Conservation (phyloP, 2,329 filamentous ascomycete species). For the Didymosphaeria variabile region DNA sequence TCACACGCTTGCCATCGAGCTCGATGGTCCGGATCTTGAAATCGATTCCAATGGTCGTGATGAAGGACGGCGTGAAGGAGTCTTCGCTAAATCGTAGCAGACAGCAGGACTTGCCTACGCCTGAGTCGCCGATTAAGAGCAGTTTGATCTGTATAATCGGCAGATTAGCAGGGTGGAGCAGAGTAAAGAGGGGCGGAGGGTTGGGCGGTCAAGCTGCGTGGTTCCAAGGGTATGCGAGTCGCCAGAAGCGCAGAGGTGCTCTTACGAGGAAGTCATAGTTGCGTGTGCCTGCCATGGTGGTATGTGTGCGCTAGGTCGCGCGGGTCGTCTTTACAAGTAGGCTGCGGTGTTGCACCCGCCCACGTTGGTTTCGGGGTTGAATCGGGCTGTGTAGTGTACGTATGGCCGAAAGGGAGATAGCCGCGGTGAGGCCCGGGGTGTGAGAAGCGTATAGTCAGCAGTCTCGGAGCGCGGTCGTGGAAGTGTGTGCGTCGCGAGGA, state of each 20-base stretch:
- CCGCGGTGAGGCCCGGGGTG: constrained; percentile 2
- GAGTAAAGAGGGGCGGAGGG: constrained; percentile 11
- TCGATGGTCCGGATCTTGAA: constrained; percentile 99
- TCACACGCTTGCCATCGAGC: constrained; percentile 97
- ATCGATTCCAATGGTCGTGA: constrained; percentile 99
- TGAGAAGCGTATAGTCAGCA: constrained; percentile 3
- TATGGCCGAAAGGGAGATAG: constrained; percentile 12
- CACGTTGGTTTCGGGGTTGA: constrained; percentile 13
- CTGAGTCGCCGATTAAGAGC: constrained; percentile 94
- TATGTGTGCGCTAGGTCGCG: constrained; percentile 12
- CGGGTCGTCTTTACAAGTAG: constrained; percentile 25
- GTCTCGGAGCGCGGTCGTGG: constrained; percentile 5
- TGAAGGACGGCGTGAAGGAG: constrained; percentile 96
- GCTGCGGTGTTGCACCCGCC: constrained; percentile 38
- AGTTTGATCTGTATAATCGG: constrained; percentile 82
- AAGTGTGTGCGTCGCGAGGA: constrained; percentile 1
- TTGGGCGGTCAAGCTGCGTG: constrained; percentile 10
- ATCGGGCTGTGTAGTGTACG: constrained; percentile 14
- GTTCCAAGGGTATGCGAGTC: not conserved
- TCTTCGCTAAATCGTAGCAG: constrained; percentile 96
- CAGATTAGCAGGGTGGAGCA: constrained; percentile 1
- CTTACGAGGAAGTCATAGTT: constrained; percentile 99
- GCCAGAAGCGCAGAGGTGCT: constrained; percentile 25
- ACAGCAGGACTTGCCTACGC: constrained; percentile 97
- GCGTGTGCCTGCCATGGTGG: constrained; percentile 88